Conservation (phyloP, 2,329 filamentous ascomycete species). For the Aspergillus costaricaensis region DNA sequence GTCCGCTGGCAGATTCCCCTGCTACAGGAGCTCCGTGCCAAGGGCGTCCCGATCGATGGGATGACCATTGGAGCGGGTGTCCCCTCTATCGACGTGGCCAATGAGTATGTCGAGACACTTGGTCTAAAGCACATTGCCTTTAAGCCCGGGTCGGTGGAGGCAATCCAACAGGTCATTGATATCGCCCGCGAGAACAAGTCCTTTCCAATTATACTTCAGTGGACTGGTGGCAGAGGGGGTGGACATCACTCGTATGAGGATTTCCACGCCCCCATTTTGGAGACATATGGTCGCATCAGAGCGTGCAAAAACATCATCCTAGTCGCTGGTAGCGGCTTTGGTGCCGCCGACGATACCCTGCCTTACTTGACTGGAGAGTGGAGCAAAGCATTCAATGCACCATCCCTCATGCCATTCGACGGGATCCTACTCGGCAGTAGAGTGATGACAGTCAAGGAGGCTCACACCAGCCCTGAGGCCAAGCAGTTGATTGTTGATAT, state of each 20-base stretch:
- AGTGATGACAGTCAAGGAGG: slow-evolving; percentile 1
- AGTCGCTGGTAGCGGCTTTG: slow-evolving; percentile 1
- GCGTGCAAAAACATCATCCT: not conserved
- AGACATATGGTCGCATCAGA: not conserved
- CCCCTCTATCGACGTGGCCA: not conserved
- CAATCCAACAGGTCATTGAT: not conserved
- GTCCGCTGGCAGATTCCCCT: slow-evolving; percentile 5
- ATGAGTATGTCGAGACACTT: not conserved
- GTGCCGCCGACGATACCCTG: not conserved
- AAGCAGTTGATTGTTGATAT: not conserved
- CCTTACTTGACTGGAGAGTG: slow-evolving; percentile 3
- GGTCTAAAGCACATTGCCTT: not conserved
- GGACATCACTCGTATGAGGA: slow-evolving; percentile 1
- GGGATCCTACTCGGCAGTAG: not conserved
- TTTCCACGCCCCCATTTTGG: not conserved
- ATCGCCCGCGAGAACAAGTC: not conserved
- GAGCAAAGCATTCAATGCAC: not conserved
- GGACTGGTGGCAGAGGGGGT: not conserved
- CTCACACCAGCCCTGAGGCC: not conserved
- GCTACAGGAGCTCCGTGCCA: not conserved
- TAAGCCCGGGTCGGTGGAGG: not conserved
- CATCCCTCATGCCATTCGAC: not conserved
- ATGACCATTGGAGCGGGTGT: not conserved
- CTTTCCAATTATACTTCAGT: not conserved
- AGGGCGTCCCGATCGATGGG: slow-evolving; percentile 1